A percentile compares a stretch with the other conserved stretches of the same genome.
Conservation (phyloP, 495 filamentous ascomycete genomes). For the Neurospora sp. region DNA sequence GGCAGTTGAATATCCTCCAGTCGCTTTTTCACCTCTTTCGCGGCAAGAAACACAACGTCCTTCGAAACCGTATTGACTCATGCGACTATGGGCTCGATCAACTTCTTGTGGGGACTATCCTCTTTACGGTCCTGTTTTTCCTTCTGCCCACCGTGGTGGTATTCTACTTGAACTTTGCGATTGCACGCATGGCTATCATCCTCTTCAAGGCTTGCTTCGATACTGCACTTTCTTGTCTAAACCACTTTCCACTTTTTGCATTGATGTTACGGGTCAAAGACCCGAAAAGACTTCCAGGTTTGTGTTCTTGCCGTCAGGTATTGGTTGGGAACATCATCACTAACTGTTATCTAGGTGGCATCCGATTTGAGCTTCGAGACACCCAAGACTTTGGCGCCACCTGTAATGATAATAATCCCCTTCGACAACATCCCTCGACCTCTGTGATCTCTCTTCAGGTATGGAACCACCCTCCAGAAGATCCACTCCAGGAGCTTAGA, state of each 20-base stretch:
- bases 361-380: constrained; percentile 83
- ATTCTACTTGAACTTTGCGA: constrained; percentile 94
- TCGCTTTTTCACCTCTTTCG: constrained; percentile 97
- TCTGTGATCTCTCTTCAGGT: constrained; percentile 80
- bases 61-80: constrained; percentile 93
- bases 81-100: constrained; percentile 99
- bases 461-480: too few relatives aligned
- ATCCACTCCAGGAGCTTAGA: background rate
- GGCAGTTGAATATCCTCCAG: constrained; percentile 92
- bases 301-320: constrained; percentile 6
- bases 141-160: constrained; percentile 89
- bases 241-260: constrained; percentile 97
- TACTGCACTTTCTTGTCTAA: constrained; percentile 83
- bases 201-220: constrained; percentile 81
- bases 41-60: constrained; percentile 94
- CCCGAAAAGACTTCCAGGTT: constrained; percentile 75
- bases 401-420: constrained; percentile 23
- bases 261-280: constrained; percentile 96
- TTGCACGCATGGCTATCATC: constrained; percentile 90
- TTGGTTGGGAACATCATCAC: background rate
- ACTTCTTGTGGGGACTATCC: constrained; percentile 87
- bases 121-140: constrained; percentile 95
- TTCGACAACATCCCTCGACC: constrained; percentile 32
- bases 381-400: constrained; percentile 39
- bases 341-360: constrained; percentile 49